A percentile compares a stretch with the other conserved stretches of the same genome.
Conservation (phyloP, 768 basidiomycete genomes). For the Amyloporia xantha region DNA sequence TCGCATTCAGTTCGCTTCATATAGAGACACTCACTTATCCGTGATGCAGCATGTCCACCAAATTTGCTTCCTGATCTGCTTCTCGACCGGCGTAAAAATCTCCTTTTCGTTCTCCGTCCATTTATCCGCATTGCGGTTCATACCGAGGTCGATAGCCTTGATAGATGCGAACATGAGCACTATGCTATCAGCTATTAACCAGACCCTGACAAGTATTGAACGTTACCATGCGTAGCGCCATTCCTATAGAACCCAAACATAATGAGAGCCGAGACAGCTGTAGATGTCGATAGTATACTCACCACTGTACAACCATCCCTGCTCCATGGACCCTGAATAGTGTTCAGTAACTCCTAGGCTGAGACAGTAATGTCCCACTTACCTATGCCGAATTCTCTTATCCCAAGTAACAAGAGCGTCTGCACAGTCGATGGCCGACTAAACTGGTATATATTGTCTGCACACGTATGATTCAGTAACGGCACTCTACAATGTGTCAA, state of each 20-base stretch:
- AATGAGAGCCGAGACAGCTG: too few relatives aligned
- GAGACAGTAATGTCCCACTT: too few relatives aligned
- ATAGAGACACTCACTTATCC: conserved; percentile 46
- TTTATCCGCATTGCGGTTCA: conserved; percentile 70
- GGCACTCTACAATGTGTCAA: conserved; percentile 29
- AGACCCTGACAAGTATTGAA: not conserved
- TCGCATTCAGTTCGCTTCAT: not conserved
- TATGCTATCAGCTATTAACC: not conserved
- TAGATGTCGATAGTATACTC: too few relatives aligned
- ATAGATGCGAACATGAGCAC: not conserved
- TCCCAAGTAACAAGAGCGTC: conserved; percentile 69
- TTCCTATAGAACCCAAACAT: too few relatives aligned
- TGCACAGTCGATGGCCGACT: conserved; percentile 75
- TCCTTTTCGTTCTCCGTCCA: conserved; percentile 56
- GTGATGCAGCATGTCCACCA: conserved; percentile 75
- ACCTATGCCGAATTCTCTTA: conserved; percentile 83
- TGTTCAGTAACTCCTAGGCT: too few relatives aligned
- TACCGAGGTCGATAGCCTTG: conserved; percentile 73
- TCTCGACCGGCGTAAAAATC: conserved; percentile 60
- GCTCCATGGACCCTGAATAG: conserved; percentile 55
- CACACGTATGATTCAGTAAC: not conserved
- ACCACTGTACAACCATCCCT: conserved; percentile 81
- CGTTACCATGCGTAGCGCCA: conserved; percentile 70
- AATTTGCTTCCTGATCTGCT: conserved; percentile 65
- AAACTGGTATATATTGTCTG: conserved; percentile 59